Percentiles rank a stretch among this genome's conserved stretches.
Evolutionary conservation across 148 eudicot species (phyloP).

Genomic region (Bassia scoparia): DNA sequence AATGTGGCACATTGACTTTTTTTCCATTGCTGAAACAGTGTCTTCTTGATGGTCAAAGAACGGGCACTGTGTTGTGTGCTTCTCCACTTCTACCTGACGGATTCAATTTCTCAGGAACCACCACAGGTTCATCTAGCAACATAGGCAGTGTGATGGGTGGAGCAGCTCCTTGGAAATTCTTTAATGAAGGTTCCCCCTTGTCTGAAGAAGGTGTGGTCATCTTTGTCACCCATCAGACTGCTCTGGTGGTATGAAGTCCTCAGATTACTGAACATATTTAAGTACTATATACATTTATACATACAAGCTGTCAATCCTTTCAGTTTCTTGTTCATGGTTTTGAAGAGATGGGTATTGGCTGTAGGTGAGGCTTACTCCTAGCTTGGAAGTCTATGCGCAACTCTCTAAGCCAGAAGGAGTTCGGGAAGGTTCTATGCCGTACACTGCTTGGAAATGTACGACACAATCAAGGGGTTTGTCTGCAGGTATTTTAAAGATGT

Average conservation of each 20-base stretch:
- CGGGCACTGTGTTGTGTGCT: conserved; percentile 79
- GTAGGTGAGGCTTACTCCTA: conserved; percentile 76
- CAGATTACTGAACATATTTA: conserved; percentile 32
- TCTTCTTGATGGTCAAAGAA: conserved; percentile 77
- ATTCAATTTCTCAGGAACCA: conserved; percentile 43
- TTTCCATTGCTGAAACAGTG: conserved; percentile 43
- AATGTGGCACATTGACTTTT: conserved; percentile 12
- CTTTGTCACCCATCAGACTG: conserved; percentile 79
- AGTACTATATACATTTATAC: conserved; percentile 26
- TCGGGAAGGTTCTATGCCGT: conserved; percentile 93
- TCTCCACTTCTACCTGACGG: conserved; percentile 74
- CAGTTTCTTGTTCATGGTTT: conserved; percentile 9
- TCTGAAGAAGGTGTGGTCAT: conserved; percentile 91
- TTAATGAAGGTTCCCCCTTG: conserved; percentile 49
- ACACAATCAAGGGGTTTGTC: conserved; percentile 45
- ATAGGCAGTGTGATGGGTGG: conserved; percentile 76
- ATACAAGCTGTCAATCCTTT: conserved; percentile 5
- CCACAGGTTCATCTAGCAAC: conserved; percentile 46
- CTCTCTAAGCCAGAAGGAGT: conserved; percentile 83
- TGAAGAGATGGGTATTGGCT: conserved; percentile 26
- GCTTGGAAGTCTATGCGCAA: conserved; percentile 54
- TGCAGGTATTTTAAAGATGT: conserved; percentile 41
- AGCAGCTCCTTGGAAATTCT: conserved; percentile 55
- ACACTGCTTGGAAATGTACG: conserved; percentile 90
- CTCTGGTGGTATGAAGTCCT: conserved; percentile 76